Evolutionary conservation across 1,284 basidiomycete genomes (phyloP), one percentile per base, ranked within the genome.

Genomic region (Flammula alnicola): DNA sequence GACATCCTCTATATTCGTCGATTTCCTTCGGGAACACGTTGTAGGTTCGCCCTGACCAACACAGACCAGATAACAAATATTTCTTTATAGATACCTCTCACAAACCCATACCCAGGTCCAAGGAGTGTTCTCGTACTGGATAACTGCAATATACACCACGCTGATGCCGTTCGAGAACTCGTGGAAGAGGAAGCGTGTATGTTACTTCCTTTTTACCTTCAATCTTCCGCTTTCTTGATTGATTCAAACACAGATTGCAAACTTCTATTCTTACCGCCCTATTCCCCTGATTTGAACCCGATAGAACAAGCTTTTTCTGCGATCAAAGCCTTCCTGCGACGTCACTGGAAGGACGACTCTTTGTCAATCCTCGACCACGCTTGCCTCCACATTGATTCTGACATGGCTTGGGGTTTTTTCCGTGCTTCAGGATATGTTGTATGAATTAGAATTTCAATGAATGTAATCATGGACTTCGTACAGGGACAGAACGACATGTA

Each of bases 11-110:
- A 12, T 30, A 6, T 65, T 64, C 47, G 27, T 63, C 3, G 14
- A 56, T 5, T 65, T 65, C 40, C 46, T 64, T 20, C 16, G 35
- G 2, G 51, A 59, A 17, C 47, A 58, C 42, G 44, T 65, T 5
- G 56, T 65, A 47, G 10, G 43, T 51, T 17, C 30, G 26, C 11
- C 5, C n/a, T 27, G 11, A 35, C 27, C n/a, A 12, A 20, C 12
- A 35, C 27, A 20, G 7, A 20, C 12, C 23, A 26, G 4, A 12
- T 3, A 22, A 12, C 31, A 27, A 9, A 23, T 7, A 20, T 10
- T 12, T 3, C n/a, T n/a, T n/a, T 41, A 1, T 19, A 49, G 55
- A 52, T 55, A 10, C 52, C 52, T 12, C 43, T 57, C 19, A 57
- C 53, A 16, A 57, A 57, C 25, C 53, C 56, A n/a, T 57, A 57